Evolutionary conservation across 2,329 filamentous ascomycete species (phyloP).

Genomic region (Teratosphaeria nubilosa): DNA sequence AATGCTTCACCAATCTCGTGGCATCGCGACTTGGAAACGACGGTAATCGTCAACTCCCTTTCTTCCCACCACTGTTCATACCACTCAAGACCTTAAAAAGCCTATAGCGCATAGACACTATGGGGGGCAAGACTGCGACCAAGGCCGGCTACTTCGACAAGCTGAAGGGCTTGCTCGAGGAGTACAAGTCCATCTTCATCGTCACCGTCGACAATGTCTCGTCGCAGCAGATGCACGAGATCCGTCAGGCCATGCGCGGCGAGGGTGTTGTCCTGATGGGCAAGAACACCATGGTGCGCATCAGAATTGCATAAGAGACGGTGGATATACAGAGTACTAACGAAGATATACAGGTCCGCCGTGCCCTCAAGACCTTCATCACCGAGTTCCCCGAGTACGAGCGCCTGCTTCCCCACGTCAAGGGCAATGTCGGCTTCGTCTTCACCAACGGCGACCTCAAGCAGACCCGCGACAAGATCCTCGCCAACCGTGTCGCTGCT

Average conservation of each 20-base stretch:
- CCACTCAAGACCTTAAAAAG: slow-evolving; percentile 19
- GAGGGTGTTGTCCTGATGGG: slow-evolving; percentile 97
- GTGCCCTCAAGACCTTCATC: slow-evolving; percentile 93
- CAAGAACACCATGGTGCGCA: slow-evolving; percentile 97
- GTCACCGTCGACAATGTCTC: slow-evolving; percentile 80
- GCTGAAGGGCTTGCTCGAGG: slow-evolving; percentile 94
- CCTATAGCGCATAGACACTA: slow-evolving; percentile 27
- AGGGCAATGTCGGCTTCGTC: slow-evolving; percentile 97
- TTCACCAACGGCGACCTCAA: slow-evolving; percentile 98
- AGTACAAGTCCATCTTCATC: slow-evolving; percentile 97
- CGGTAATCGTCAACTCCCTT: not conserved
- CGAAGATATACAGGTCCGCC: slow-evolving; percentile 57
- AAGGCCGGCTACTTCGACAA: slow-evolving; percentile 99
- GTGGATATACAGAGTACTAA: slow-evolving; percentile 3
- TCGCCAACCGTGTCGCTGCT: slow-evolving; percentile 93
- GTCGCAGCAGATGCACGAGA: slow-evolving; percentile 99
- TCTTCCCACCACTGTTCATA: not conserved
- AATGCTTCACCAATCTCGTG: not conserved
- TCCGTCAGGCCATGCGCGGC: slow-evolving; percentile 80
- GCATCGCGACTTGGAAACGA: not conserved
- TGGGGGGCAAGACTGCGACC: slow-evolving; percentile 64
- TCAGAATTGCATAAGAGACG: not conserved
- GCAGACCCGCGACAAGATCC: slow-evolving; percentile 82
- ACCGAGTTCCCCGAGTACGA: slow-evolving; percentile 90
- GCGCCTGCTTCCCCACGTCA: slow-evolving; percentile 90